Base-by-base conservation (phyloP, 2,329 filamentous ascomycete species). In the Emmonsiellopsis sp. region DNA sequence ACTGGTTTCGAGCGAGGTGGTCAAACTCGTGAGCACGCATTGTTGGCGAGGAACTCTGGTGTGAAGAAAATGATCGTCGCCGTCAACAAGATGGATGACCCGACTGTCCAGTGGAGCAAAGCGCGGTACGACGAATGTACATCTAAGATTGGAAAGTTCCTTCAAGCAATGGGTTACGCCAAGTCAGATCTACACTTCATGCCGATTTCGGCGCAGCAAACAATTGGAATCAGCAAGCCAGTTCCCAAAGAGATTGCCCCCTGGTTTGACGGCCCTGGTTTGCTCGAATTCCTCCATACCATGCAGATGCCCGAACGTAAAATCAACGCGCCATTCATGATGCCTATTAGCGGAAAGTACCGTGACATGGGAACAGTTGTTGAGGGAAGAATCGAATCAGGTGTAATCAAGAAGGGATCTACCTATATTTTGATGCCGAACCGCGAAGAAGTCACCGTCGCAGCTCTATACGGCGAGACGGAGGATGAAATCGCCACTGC, bases 41-140 rank as follows among this genome's bases (percentile, higher is more conserved):
- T 98, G 78, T 80, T 98, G 67, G 94, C 94, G 61, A 95, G 97
- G 76, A 98, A 94, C 0, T 92, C 95, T 69, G 93, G 93, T 73
- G 93, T 98, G 56, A 95, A 95, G 79, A 96, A 96, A 75, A 80
- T 98, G 53, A 79, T 97, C 45, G 85, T 98, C 33, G 93, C 81
- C 51, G 91, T 96, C 68, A 98, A 98, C 82, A 98, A 98, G 80
- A 98, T 98, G 94, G 93, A 98, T 68, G 93, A 98, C 68, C 78
- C 86, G 9, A 98, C 93, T 2, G 94, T 98, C 50, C 83, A 95
- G 66, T 98, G 94, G 94, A 93, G 87, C 52, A 83, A 96, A 63
- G 87, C 88, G 42, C 85, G 93, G 53, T 98, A 89, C 76, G 85
- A 88, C 65, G 93, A 98, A 74, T 98, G 93, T 72, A 91, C 84